Evolutionary conservation across 257 asterid species (phyloP).

Genomic region (Echium plantagineum): DNA sequence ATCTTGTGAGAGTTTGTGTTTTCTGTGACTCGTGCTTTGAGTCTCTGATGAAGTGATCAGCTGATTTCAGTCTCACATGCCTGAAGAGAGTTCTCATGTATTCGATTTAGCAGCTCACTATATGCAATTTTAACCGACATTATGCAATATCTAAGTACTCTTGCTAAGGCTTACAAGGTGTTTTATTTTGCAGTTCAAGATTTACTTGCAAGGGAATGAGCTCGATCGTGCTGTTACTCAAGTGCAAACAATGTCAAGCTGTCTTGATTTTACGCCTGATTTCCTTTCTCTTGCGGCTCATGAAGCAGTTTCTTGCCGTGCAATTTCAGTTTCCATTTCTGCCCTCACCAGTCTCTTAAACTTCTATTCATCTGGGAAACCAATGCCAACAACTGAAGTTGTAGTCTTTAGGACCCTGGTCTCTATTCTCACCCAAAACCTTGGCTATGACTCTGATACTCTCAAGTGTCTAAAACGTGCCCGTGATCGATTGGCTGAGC

Average conservation of each 20-base stretch:
- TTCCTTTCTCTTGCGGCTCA: constrained; percentile 89
- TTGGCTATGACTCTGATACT: constrained; percentile 41
- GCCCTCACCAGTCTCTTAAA: constrained; percentile 61
- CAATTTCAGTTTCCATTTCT: constrained; percentile 66
- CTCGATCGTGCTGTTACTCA: constrained; percentile 50
- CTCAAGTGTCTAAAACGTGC: constrained; percentile 66
- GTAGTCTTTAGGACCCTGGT: constrained; percentile 74
- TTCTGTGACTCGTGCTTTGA: background rate
- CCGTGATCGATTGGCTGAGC: constrained; percentile 46
- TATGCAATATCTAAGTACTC: constrained; percentile 2
- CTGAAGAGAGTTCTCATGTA: background rate
- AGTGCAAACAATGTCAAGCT: constrained; percentile 86
- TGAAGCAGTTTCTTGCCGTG: constrained; percentile 74
- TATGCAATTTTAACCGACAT: background rate
- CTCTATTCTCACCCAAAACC: constrained; percentile 51
- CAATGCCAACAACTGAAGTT: constrained; percentile 65
- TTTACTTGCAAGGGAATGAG: constrained; percentile 68
- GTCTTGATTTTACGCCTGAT: constrained; percentile 85
- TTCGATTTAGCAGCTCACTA: background rate
- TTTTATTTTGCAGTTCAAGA: constrained; percentile 63
- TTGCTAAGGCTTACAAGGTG: constrained; percentile 10
- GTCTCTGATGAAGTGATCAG: background rate
- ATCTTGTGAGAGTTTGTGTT: background rate
- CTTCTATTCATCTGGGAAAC: constrained; percentile 54
- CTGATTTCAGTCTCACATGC: no score